Percentiles rank a stretch among this genome's conserved stretches.
These are phyloP conservation scores for Halocafeteria seosinensis DNA, from an alignment of 108 stramenopile genomes.

Conservation along the genomic window DNA sequence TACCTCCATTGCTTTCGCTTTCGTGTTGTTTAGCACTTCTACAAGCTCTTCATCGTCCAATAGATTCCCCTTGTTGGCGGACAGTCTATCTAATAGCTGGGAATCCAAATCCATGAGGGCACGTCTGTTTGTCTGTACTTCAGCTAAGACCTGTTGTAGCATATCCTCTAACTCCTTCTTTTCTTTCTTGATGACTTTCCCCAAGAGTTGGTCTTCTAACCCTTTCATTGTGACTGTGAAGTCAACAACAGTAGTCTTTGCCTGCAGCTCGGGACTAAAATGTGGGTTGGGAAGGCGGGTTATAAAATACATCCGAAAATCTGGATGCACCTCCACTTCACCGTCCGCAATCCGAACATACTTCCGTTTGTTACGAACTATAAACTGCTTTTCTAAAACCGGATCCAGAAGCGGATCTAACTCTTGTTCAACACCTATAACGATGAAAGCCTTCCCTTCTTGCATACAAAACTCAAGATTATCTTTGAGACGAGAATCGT, in stretches of 20 bases:
- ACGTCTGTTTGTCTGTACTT: conserved; percentile 27
- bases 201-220: conserved; percentile 35
- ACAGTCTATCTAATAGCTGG: conserved; percentile 22
- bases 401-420: conserved; percentile 33
- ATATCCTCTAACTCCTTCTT: conserved; percentile 30
- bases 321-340: conserved; percentile 22
- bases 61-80: conserved; percentile 27
- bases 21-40: conserved; percentile 25
- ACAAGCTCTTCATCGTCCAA: conserved; percentile 36
- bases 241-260: conserved; percentile 30
- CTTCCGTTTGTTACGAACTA: conserved; percentile 19
- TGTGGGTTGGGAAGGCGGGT: conserved; percentile 39
- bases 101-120: conserved; percentile 19
- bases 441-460: conserved; percentile 22
- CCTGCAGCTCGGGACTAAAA: conserved; percentile 32
- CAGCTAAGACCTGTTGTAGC: conserved; percentile 24
- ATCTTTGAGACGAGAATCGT: conserved; percentile 17
- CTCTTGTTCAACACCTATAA: conserved; percentile 25
- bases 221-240: conserved; percentile 36
- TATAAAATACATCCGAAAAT: conserved; percentile 35
- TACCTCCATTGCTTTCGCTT: conserved; percentile 29
- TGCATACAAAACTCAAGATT: conserved; percentile 31
- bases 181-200: conserved; percentile 32
- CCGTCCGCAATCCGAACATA: conserved; percentile 25
- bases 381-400: conserved; percentile 26